A percentile compares a stretch with the other conserved stretches of the same genome.
Evolutionary conservation across 345 rosid genomes (phyloP).

Genomic region (Arabis hirsuta): DNA sequence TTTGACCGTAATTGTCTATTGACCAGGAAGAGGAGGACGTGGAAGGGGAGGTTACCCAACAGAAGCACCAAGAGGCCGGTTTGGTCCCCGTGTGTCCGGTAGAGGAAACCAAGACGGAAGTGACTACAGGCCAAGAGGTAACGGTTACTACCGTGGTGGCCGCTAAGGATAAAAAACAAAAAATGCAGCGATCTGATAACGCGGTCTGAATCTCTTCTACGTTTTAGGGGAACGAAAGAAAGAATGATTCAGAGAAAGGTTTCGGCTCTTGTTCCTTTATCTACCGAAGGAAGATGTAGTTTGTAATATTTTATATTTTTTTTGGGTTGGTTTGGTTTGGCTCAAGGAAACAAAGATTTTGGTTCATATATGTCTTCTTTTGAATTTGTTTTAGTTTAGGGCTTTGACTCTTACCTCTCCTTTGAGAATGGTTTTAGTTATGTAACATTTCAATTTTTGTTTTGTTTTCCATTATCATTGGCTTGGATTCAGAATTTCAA

Average conservation of each 20-base stretch:
- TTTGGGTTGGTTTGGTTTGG: conserved; percentile 29
- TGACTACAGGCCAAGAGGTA: conserved; percentile 75
- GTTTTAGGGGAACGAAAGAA: conserved; percentile 28
- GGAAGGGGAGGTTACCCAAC: conserved; percentile 73
- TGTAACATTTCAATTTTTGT: conserved; percentile 53
- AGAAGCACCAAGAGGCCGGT: conserved; percentile 73
- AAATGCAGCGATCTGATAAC: neutral
- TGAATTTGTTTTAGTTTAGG: conserved; percentile 35
- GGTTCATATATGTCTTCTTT: conserved; percentile 43
- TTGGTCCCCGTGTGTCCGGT: conserved; percentile 65
- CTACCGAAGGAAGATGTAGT: conserved; percentile 30
- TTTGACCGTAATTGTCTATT: neutral
- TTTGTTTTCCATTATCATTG: conserved; percentile 17
- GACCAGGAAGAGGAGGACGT: conserved; percentile 55
- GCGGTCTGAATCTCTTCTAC: conserved; percentile 31
- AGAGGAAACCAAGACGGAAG: conserved; percentile 73
- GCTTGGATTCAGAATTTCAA: neutral
- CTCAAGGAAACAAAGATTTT: conserved; percentile 39
- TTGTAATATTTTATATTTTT: conserved; percentile 33
- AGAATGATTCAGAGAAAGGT: conserved; percentile 14
- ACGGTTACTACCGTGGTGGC: conserved; percentile 67
- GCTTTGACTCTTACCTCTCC: conserved; percentile 20
- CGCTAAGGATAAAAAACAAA: conserved; percentile 33
- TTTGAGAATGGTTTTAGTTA: conserved; percentile 53
- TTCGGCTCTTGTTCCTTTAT: conserved; percentile 25